Evolutionary conservation across 2,329 filamentous ascomycete species (phyloP).

Genomic region (Nemania serpens): DNA sequence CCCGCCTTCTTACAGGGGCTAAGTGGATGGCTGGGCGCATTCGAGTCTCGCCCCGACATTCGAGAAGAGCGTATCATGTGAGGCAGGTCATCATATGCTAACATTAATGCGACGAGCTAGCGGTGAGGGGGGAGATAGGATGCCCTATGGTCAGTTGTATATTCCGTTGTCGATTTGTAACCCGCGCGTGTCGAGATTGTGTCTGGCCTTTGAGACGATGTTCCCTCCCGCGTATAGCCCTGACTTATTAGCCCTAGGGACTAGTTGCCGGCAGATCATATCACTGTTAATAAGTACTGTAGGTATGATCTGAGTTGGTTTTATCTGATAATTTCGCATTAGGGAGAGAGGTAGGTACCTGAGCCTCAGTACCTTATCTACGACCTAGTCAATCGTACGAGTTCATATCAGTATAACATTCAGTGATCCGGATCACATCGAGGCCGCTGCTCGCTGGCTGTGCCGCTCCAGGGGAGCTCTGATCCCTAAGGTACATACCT

Average conservation of each 20-base stretch:
- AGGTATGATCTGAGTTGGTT: background rate
- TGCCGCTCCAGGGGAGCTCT: background rate
- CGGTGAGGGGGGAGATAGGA: conserved; percentile 15
- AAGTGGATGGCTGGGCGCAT: conserved; percentile 2
- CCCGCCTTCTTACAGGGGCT: conserved; percentile 21
- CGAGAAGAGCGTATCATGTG: conserved; percentile 20
- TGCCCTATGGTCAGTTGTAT: background rate
- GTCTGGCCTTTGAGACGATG: conserved; percentile 1
- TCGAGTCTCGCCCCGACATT: conserved; percentile 18
- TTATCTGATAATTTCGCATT: no score
- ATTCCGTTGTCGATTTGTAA: conserved; percentile 19
- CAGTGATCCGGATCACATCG: background rate
- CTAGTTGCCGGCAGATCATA: conserved; percentile 20
- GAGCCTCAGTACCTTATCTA: background rate
- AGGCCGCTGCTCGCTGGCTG: background rate
- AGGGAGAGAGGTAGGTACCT: background rate
- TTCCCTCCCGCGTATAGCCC: conserved; percentile 1
- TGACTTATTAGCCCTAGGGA: conserved; percentile 3
- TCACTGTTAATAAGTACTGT: background rate
- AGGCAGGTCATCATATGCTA: conserved; percentile 15
- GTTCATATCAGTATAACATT: background rate
- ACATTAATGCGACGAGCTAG: conserved; percentile 23
- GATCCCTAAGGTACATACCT: background rate
- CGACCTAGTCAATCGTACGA: background rate
- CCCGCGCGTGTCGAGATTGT: conserved; percentile 15